A percentile compares a stretch with the other conserved stretches of the same genome.
These are phyloP conservation scores for Sonneratia caseolaris DNA, from an alignment of 345 rosid genomes.

Conservation along the genomic window DNA sequence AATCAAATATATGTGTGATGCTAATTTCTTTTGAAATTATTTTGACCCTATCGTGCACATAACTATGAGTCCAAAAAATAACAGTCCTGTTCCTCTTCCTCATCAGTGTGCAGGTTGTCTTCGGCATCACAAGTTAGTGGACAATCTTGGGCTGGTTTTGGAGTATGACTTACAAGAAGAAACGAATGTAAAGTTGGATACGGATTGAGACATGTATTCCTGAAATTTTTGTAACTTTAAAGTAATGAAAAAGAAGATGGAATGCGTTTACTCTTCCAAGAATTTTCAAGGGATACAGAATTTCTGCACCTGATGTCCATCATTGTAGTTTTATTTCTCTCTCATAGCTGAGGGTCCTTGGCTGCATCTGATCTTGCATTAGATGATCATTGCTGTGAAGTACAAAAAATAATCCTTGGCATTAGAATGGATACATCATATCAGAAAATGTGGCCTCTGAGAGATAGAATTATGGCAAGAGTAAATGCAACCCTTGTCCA, in stretches of 20 bases:
- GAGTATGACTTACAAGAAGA: constrained; percentile 71
- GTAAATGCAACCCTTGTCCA: constrained; percentile 31
- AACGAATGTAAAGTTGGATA: constrained; percentile 22
- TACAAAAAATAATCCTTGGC: constrained; percentile 7
- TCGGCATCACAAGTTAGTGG: constrained; percentile 73
- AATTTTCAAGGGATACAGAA: neutral
- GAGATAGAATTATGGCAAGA: constrained; percentile 33
- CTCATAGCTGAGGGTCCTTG: neutral
- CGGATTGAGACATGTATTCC: constrained; percentile 21
- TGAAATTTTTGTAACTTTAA: neutral
- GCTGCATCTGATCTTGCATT: neutral
- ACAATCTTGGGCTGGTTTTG: constrained; percentile 76
- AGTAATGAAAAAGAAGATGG: neutral
- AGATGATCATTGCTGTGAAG: neutral
- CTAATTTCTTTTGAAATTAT: neutral
- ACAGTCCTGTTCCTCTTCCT: constrained; percentile 8
- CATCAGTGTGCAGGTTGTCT: constrained; percentile 89
- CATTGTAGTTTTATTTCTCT: neutral
- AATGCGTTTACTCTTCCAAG: neutral
- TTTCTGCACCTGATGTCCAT: neutral
- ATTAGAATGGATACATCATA: constrained; percentile 8
- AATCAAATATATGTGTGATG: neutral
- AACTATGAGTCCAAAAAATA: neutral
- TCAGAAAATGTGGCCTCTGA: constrained; percentile 29
- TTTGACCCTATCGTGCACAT: neutral